Evolutionary conservation across 495 filamentous ascomycete genomes (phyloP), one percentile per base, ranked within the genome.

Genomic region (Annulohypoxylon moriforme): DNA sequence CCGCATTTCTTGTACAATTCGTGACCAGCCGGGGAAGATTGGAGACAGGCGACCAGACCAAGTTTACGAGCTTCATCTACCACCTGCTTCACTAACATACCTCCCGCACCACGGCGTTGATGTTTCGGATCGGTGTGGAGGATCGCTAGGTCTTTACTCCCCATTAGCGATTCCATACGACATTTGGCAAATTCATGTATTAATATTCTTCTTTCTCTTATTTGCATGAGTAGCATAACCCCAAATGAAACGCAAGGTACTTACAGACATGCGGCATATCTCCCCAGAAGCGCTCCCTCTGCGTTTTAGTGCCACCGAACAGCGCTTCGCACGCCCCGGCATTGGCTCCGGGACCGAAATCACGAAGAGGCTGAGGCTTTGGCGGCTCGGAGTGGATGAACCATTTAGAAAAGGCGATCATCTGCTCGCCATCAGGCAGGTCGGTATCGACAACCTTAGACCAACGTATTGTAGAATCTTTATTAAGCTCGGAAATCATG

Each of bases 321-420:
- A 81, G 40, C 29, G 72, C 53, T 13, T 81, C 73, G 25, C 78
- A 81, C 13, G 80, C 72, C 24, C 75, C 76, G 5, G 47, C 40
- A 34, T 83, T 81, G 11, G 53, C 64, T 0, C 72, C 73, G 1
- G 70, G 49, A 4, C 72, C 68, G 25, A 78, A 80, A 16, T 52
- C 71, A 4, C 69, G 63, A 2, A 68, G 63, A 3, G 69, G 40
- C 25, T 64, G 34, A 0, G 57, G 60, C 11, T 33, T 20, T 20
- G 74, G 34, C 14, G 62, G 64, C 36, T 73, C 72, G 38, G 71
- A 40, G 38, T 76, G 75, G 40, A 78, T 27, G 29, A 79, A 70
- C 79, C 79, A 81, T 58, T 81, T 78, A 2, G 76, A 75, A 60
- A 77, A 81, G 14, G 79, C 76, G 55, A 83, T 68, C 61, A 74